Conservation (phyloP, 2,329 filamentous ascomycete species). For the Arthroderma sp. region DNA sequence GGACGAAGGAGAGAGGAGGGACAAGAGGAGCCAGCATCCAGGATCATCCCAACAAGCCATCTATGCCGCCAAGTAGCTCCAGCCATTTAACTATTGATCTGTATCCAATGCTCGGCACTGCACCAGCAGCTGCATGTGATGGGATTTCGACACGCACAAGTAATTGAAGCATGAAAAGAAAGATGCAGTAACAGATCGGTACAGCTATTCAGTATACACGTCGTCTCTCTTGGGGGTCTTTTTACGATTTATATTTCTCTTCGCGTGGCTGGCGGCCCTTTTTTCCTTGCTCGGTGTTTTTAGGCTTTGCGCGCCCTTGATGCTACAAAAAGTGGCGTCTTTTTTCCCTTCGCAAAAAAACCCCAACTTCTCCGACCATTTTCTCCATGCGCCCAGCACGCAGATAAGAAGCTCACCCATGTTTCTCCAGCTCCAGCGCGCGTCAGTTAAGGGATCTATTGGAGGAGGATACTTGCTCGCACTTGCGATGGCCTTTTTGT, state of each 20-base stretch:
- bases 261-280: too few relatives aligned
- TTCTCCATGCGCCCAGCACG: neutral
- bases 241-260: too few relatives aligned
- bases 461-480: neutral
- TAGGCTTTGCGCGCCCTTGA: too few relatives aligned
- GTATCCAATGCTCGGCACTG: slow-evolving; percentile 1
- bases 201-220: neutral
- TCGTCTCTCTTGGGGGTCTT: neutral
- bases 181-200: neutral
- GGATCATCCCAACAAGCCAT: neutral
- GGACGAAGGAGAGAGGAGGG: neutral
- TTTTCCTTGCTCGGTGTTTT: too few relatives aligned
- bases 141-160: neutral
- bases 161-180: neutral
- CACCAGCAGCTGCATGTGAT: neutral
- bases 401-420: neutral
- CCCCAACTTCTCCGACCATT: neutral
- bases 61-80: neutral
- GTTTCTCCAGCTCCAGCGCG: neutral
- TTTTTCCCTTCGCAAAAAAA: too few relatives aligned
- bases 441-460: slow-evolving; percentile 2
- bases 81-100: neutral
- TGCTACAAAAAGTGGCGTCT: too few relatives aligned
- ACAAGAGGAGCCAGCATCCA: neutral
- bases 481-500: slow-evolving; percentile 4